phyloP scores from a whole-genome alignment of 768 basidiomycete species.

The Collybiopsis confluens region DNA sequence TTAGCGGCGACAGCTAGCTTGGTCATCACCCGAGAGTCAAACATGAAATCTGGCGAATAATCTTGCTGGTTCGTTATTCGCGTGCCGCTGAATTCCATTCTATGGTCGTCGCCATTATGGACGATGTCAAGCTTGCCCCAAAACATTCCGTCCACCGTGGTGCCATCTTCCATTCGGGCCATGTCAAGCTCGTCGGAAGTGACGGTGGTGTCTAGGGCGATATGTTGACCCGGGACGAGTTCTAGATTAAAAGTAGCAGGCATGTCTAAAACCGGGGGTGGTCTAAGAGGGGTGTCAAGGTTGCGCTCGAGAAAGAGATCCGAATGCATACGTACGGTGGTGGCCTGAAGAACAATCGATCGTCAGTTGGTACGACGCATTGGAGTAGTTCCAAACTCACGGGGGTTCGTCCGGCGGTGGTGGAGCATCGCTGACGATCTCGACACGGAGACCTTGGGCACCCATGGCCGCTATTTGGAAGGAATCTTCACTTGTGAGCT shows the following conservation, averaged over 20 bases:
- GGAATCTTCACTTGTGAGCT: slow-evolving; percentile 84
- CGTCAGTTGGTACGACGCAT: not conserved
- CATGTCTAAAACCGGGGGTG: slow-evolving; percentile 81
- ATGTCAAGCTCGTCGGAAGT: slow-evolving; percentile 84
- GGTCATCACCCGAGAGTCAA: slow-evolving; percentile 74
- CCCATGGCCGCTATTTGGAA: slow-evolving; percentile 87
- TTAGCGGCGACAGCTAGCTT: slow-evolving; percentile 75
- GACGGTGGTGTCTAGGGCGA: slow-evolving; percentile 76
- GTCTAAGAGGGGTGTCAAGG: slow-evolving; percentile 22
- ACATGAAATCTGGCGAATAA: slow-evolving; percentile 61
- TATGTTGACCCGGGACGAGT: slow-evolving; percentile 71
- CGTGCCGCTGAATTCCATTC: slow-evolving; percentile 80
- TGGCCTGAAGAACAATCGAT: slow-evolving; percentile 24
- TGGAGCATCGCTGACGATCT: slow-evolving; percentile 81
- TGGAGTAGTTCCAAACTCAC: slow-evolving; percentile 38
- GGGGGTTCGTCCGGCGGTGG: slow-evolving; percentile 83
- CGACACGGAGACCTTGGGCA: slow-evolving; percentile 77
- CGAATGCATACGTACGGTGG: slow-evolving; percentile 42
- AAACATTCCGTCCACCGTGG: slow-evolving; percentile 78
- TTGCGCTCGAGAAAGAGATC: slow-evolving; percentile 13
- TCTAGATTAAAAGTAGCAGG: slow-evolving; percentile 82
- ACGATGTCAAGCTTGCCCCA: slow-evolving; percentile 87
- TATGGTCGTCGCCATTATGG: slow-evolving; percentile 72
- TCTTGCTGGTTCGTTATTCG: slow-evolving; percentile 61
- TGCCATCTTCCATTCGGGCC: slow-evolving; percentile 89